Percentiles rank a stretch among this genome's conserved stretches.
Evolutionary conservation across 2,329 filamentous ascomycete genomes (phyloP).

Genomic region (Podosphaera aphanis): DNA sequence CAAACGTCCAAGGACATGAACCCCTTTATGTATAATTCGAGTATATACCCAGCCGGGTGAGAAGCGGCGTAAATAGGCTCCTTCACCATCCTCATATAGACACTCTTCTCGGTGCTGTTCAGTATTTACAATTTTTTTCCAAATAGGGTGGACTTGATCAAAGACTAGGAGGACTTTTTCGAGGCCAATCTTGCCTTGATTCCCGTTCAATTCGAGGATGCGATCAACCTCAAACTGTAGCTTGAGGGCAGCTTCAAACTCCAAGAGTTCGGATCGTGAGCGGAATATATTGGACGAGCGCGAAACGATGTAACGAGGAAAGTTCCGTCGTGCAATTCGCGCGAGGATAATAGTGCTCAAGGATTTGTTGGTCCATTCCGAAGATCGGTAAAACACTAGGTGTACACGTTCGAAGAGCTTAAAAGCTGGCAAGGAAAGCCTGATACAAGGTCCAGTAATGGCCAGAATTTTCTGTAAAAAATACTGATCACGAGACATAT

Average conservation of each 20-base stretch:
- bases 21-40: slow-evolving; percentile 71
- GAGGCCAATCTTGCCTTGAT: slow-evolving; percentile 39
- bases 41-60: slow-evolving; percentile 87
- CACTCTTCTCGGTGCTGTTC: slow-evolving; percentile 57
- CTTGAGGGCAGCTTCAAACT: slow-evolving; percentile 71
- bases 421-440: slow-evolving; percentile 47
- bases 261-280: slow-evolving; percentile 49
- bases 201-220: slow-evolving; percentile 57
- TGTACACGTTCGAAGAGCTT: slow-evolving; percentile 86
- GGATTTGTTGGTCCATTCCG: slow-evolving; percentile 93
- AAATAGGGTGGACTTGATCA: slow-evolving; percentile 55
- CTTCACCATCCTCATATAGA: slow-evolving; percentile 55
- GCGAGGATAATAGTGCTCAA: slow-evolving; percentile 85
- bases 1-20: slow-evolving; percentile 53
- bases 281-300: slow-evolving; percentile 74
- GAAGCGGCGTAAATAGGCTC: slow-evolving; percentile 70
- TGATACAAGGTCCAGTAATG: slow-evolving; percentile 61
- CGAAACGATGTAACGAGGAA: slow-evolving; percentile 74
- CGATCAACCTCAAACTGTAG: slow-evolving; percentile 63
- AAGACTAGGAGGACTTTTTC: slow-evolving; percentile 48
- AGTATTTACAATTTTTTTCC: slow-evolving; percentile 47
- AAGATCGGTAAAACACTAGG: slow-evolving; percentile 85
- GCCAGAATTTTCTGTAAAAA: slow-evolving; percentile 56
- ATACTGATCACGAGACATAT: slow-evolving; percentile 42
- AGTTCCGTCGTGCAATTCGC: slow-evolving; percentile 68